Base-by-base conservation (phyloP, 1,284 basidiomycete genomes). In the Trichosporon sp. region DNA sequence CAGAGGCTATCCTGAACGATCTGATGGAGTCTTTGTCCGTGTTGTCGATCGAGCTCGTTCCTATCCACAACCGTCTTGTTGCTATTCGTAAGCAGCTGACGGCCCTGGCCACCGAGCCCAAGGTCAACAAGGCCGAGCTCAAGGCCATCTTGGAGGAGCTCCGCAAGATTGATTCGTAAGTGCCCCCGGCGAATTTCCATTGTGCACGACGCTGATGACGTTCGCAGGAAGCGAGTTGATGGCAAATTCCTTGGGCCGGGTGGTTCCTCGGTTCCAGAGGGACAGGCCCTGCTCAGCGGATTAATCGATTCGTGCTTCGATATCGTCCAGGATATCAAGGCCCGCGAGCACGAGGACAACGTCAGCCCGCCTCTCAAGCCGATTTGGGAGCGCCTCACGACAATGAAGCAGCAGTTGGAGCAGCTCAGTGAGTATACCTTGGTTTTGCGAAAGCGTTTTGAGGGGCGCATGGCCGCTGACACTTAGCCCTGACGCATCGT, bases 281-380 rank as follows among this genome's bases (percentile, higher is more conserved):
- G 95, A 8, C 95, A 98, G 82, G 92, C 92, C 9, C 82, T 88
- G 34, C 78, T 87, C 2, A 84, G 85, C 13, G 95, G 95, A 1
- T 85, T 99, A 32, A 86, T 99, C 12, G 96, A 99, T 83, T 93
- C 96, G 77, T 97, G 94, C 81, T 99, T 99, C 82, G 95, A 99
- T 70, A 92, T 98, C 71, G 87, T 90, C 56, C 95, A 99, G 83
- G 96, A 99, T 82, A 95, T 99, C 84, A 92, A 92, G 74, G 95
- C 95, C 2, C 88, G 93, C 73, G 93, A 98, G 76, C 93, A 95
- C 58, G 92, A 92, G 65, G 95, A 94, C 83, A 89, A 95, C 76
- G 93, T 98, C 51, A 87, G 92, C 11, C 88, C 90, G 31, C 91
- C 92, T 5, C 87, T 99, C 68, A 93, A 95, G 81, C 94, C 96